Evolutionary conservation across 306 rosid species (phyloP).

Genomic region (Vigna unguiculata): DNA sequence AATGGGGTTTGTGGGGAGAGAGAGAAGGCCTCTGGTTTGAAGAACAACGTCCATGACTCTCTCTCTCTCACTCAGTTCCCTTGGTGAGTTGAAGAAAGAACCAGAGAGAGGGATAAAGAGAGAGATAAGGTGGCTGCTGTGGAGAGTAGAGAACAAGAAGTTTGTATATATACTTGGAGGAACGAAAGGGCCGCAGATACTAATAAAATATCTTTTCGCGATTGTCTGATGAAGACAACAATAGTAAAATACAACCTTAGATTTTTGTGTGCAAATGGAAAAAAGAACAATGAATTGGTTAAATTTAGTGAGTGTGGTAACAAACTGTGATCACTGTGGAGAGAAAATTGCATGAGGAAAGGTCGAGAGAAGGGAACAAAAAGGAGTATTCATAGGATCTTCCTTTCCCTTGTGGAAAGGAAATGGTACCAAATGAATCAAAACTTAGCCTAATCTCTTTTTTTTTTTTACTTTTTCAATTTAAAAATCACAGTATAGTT

Average conservation of each 20-base stretch:
- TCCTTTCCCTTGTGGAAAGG: not conserved
- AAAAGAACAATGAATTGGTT: not conserved
- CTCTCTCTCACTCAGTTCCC: constrained; percentile 45
- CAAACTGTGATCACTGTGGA: not conserved
- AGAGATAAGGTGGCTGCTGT: constrained; percentile 48
- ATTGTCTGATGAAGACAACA: not conserved
- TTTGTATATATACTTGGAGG: constrained; percentile 25
- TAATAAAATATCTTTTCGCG: constrained; percentile 52
- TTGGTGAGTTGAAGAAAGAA: constrained; percentile 1
- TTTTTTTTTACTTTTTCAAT: not conserved
- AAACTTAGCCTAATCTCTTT: too few relatives aligned
- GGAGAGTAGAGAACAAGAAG: not conserved
- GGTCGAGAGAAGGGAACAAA: constrained; percentile 15
- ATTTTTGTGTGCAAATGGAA: not conserved
- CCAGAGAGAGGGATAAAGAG: constrained; percentile 40
- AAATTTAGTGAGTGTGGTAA: not conserved
- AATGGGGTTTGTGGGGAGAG: constrained; percentile 76
- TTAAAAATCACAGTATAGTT: not conserved
- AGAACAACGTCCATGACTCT: constrained; percentile 82
- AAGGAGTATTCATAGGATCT: constrained; percentile 33
- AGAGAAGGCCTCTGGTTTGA: constrained; percentile 83
- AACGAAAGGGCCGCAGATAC: constrained; percentile 15
- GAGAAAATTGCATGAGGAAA: constrained; percentile 35
- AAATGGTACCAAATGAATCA: too few relatives aligned
- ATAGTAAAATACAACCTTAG: not conserved